Evolutionary conservation across 768 basidiomycete genomes (phyloP), one percentile per base, ranked within the genome.

Genomic region (Mycena filopes): DNA sequence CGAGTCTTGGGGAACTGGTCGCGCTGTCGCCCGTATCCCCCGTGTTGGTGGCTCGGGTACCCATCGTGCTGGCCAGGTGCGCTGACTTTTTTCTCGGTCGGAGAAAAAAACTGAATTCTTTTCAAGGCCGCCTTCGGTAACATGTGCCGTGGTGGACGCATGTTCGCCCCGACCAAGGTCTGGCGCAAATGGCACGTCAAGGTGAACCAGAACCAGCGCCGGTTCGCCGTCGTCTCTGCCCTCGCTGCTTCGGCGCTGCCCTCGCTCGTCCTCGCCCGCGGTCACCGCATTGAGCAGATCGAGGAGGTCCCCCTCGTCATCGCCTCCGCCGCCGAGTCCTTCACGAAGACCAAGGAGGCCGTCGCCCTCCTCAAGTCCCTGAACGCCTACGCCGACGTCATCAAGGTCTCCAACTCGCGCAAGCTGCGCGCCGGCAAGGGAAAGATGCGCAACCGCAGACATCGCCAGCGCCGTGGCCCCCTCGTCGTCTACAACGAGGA

Each of bases 101-200:
- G 9, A 36, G 15, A 36, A 36, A 11, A 36, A 36, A 15, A 36
- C 36, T 21, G 23, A 40, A 42, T 31, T 5, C 29, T 42, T n/a
- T 50, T 48, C 23, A 60, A 97, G 92, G 98, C 95, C 79, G 98
- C 98, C 33, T 99, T 99, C 84, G 98, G 98, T 76, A 99, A 99
- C 92, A 99, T 99, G 98, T 99, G 97, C 87, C 94, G 98, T 81
- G 97, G 98, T 77, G 98, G 98, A 85, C 95, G 98, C 78, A 99
- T 99, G 98, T 99, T 99, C 82, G 97, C 97, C 29, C 98, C 98
- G 20, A 99, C 97, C 83, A 98, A 98, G 87, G 94, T 89, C 77
- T 99, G 96, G 97, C 92, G 97, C 83, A 96, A 90, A 80, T 99
- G 98, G 98, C 98, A 99, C 84, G 93, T 99, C 85, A 99, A 98